These are phyloP conservation scores for Aurantiochytrium sp. DNA, from an alignment of 108 stramenopile species.

Conservation along the genomic window DNA sequence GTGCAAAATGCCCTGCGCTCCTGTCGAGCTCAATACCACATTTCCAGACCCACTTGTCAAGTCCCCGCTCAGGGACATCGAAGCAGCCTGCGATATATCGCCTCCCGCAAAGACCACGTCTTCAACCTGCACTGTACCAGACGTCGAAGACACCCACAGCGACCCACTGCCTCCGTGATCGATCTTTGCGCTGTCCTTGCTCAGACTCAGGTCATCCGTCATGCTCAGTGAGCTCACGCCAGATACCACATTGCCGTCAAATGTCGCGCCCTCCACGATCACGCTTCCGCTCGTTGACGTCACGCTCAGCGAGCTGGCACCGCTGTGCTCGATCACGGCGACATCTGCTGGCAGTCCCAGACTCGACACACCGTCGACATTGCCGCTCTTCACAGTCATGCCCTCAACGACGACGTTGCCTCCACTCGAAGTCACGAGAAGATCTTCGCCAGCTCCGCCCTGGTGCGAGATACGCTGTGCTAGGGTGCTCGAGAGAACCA, in stretches of 20 bases:
- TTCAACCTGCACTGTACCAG: background rate
- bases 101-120: background rate
- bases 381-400: background rate
- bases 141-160: background rate
- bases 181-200: background rate
- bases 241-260: background rate
- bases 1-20: background rate
- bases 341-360: background rate
- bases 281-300: background rate
- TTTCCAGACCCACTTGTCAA: background rate
- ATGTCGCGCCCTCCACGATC: background rate
- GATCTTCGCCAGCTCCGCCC: background rate
- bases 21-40: background rate
- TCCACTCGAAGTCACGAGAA: background rate
- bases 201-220: background rate
- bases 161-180: background rate
- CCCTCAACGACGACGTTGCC: background rate
- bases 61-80: background rate
- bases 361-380: background rate
- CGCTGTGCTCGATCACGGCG: background rate
- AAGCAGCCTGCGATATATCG: background rate
- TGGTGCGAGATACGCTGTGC: background rate
- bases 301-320: background rate
- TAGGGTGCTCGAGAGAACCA: background rate
- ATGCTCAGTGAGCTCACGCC: background rate